Evolutionary conservation across 2,329 filamentous ascomycete species (phyloP), one percentile per base, ranked within the genome.

Genomic region (Monilinia laxa): DNA sequence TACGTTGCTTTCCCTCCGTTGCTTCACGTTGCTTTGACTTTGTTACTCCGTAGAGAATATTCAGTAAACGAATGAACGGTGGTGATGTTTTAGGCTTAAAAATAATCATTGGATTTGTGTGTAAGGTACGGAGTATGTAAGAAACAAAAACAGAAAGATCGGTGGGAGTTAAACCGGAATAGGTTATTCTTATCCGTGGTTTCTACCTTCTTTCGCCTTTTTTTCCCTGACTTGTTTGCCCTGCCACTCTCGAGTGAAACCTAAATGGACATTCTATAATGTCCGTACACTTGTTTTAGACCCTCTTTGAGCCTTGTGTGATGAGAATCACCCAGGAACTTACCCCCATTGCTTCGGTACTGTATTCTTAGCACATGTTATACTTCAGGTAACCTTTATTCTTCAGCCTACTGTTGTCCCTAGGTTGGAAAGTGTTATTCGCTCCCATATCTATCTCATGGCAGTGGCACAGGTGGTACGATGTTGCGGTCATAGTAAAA

Each of bases 241-340:
- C 49, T 62, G 58, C 58, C 58, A 62, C 45, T 51, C 23, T 16
- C 45, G 38, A 62, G 28, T 38, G 58, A 62, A 62, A 62, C 58
- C 58, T 62, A 38, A 62, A 62, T 62, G 45, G 58, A 62, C 58
- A 51, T 62, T 59, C 47, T 51, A n/a, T 14, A 62, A 62, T 51
- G 58, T 51, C 58, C 58, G 58, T 35, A 20, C 31, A 51, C 28
- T 38, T 38, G 31, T 23, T 60, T 51, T 49, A 38, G 42, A 47
- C 57, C 42, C 42, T 49, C 52, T 16, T 28, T 49, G 42, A 60
- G 57, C 45, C 31, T 38, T 60, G 57, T 51, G 20, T 49, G 9
- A 23, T 53, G 52, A 54, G 52, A 54, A 31, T 18, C 18, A 54
- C 25, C 52, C 28, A 54, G 52, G 28, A 18, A 31, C 28, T 31